These are phyloP conservation scores for Sclerotinia sclerotiorum DNA, from an alignment of 2,329 filamentous ascomycete genomes.

Conservation along the genomic window DNA sequence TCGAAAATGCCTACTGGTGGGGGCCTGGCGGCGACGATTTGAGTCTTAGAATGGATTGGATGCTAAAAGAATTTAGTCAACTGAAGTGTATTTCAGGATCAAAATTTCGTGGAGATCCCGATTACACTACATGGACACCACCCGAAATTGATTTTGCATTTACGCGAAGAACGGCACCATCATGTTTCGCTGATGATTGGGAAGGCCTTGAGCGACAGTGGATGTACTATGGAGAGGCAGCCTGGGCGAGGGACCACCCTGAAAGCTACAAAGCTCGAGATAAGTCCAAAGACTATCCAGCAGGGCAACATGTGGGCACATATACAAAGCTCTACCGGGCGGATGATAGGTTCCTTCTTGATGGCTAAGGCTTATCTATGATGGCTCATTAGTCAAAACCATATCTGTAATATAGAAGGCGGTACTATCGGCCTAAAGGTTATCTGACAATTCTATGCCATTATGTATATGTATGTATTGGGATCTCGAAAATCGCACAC, in stretches of 20 bases:
- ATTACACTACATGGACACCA: slow-evolving; percentile 9
- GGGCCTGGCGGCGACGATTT: background rate
- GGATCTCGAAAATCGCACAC: background rate
- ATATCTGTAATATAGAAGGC: background rate
- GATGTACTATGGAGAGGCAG: slow-evolving; percentile 5
- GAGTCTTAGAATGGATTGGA: background rate
- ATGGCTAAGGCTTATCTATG: background rate
- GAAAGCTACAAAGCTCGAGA: background rate
- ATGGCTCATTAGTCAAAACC: background rate
- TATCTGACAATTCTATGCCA: background rate
- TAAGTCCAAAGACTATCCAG: slow-evolving; percentile 6
- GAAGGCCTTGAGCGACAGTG: slow-evolving; percentile 8
- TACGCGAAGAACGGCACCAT: background rate
- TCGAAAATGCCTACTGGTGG: slow-evolving; percentile 12
- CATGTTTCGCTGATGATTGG: slow-evolving; percentile 11
- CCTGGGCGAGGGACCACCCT: background rate
- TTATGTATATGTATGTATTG: background rate
- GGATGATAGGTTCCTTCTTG: background rate
- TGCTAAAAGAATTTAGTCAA: background rate
- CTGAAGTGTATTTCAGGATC: background rate
- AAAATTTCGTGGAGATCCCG: background rate
- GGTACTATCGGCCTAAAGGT: background rate
- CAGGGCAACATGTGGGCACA: background rate
- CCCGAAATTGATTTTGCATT: background rate
- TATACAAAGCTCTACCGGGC: background rate